These are phyloP conservation scores for Nannizzia gypsea DNA, from an alignment of 2,329 filamentous ascomycete species.

Conservation along the genomic window DNA sequence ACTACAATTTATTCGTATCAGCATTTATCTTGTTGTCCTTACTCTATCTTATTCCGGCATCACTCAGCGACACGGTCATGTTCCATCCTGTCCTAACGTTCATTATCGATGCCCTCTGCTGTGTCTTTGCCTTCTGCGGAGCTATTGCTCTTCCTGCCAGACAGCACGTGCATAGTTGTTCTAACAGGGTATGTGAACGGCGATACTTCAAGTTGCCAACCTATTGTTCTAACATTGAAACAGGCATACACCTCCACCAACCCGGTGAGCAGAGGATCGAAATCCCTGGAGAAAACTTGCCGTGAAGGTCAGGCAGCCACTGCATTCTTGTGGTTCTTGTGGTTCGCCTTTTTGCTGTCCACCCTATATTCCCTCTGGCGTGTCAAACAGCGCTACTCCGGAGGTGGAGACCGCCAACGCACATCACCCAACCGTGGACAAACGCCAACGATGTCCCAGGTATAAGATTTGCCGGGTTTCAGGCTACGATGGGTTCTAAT, in stretches of 20 bases:
- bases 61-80: constrained; percentile 30
- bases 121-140: constrained; percentile 37
- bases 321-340: constrained; percentile 43
- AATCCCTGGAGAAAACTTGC: constrained; percentile 32
- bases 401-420: constrained; percentile 11
- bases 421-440: not conserved
- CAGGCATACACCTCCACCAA: constrained; percentile 28
- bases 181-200: constrained; percentile 31
- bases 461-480: constrained; percentile 4
- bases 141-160: constrained; percentile 39
- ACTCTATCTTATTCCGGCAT: constrained; percentile 37
- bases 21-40: constrained; percentile 39
- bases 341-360: constrained; percentile 33
- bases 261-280: constrained; percentile 35
- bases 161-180: constrained; percentile 35
- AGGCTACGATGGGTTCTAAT: not conserved
- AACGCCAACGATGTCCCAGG: constrained; percentile 14
- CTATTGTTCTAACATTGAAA: not conserved
- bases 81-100: constrained; percentile 35
- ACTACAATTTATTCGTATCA: constrained; percentile 40
- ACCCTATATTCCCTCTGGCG: constrained; percentile 31
- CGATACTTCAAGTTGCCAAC: not conserved
- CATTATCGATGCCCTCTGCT: constrained; percentile 36
- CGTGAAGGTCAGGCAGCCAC: constrained; percentile 40
- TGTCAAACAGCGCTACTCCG: constrained; percentile 19